Base-by-base conservation (phyloP, 2,329 filamentous ascomycete species). In the Acrocalymma vagum region DNA sequence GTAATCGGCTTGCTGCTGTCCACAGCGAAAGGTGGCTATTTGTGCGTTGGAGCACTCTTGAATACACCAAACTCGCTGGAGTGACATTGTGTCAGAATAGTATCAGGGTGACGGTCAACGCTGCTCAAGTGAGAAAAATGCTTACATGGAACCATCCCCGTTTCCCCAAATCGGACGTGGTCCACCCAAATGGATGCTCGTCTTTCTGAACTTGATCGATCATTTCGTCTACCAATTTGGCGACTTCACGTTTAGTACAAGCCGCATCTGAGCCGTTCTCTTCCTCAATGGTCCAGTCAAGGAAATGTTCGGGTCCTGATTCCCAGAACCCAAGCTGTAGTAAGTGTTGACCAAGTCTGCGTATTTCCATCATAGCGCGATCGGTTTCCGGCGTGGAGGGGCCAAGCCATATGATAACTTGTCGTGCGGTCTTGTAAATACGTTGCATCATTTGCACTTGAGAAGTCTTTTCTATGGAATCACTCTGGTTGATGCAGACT, bases 361-460 rank as follows among this genome's bases (percentile, higher is more conserved):
- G 42, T n/a, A 41, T 32, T 14, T 41, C 42, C 17, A 20, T 28
- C 14, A 45, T 34, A 9, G 37, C 29, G 11, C 27, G 22, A n/a
- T 27, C 27, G 3, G 37, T 41, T 4, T 41, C 31, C n/a, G 22
- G 6, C 5, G 27, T 45, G 3, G 37, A 29, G 14, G 43, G 43
- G 4, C 45, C 45, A 7, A 49, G 38, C 45, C 45, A 49, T n/a
- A 45, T 28, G 8, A 38, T 20, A 3, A 49, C 41, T 20, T 23
- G 17, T 11, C 18, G 20, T 6, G 45, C 45, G 3, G n/a, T 29
- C 9, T 16, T 13, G 22, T 49, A 49, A 13, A 50, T 47, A 16
- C 35, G n/a, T 9, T 35, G 20, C 46, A 53, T 45, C 6, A 53
- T 15, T 15, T 32, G 32, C 4, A 51, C 41, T 21, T 53, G 50